Evolutionary conservation across 805 yeast genomes (phyloP), one percentile per base, ranked within the genome.

Genomic region (Wickerhamomyces pijperi): DNA sequence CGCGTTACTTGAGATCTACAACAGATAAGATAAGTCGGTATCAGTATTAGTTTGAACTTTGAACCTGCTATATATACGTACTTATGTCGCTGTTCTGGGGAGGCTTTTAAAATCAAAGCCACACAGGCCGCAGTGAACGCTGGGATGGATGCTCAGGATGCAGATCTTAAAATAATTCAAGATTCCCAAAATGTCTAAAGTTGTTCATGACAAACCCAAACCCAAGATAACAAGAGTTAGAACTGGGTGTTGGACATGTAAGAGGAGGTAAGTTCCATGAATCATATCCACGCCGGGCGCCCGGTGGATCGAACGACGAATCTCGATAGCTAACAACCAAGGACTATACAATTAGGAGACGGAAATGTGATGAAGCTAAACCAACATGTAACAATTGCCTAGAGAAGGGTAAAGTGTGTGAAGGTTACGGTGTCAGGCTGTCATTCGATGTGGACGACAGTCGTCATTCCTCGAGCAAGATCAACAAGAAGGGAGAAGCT

Each of bases 221-320:
- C 17, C 46, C 2, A 71, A 67, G 50, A 66, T 70, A 9, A 67
- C 66, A 5, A 48, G 78, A 41, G 76, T 74, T 5, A 54, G 78
- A 42, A 72, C 71, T 3, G 80, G 78, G 0, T 74, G 80, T 44
- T 68, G 76, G 68, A 73, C 76, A 1, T 74, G 80, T 50, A 72
- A 73, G 46, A 61, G 56, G 42, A 58, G 73, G 70, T 65, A 46
- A 25, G 70, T 51, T 13, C n/a, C n/a, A n/a, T n/a, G n/a, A n/a
- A n/a, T n/a, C n/a, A n/a, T n/a, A n/a, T n/a, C n/a, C n/a, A n/a
- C n/a, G n/a, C n/a, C n/a, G n/a, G n/a, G n/a, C n/a, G n/a, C n/a
- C n/a, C n/a, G n/a, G n/a, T n/a, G n/a, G n/a, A n/a, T n/a, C n/a
- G n/a, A n/a, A n/a, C n/a, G n/a, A 14, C 4, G 15, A 8, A 8